Evolutionary conservation across 768 basidiomycete species (phyloP), one percentile per base, ranked within the genome.

Genomic region (Tricholoma furcatifolium): DNA sequence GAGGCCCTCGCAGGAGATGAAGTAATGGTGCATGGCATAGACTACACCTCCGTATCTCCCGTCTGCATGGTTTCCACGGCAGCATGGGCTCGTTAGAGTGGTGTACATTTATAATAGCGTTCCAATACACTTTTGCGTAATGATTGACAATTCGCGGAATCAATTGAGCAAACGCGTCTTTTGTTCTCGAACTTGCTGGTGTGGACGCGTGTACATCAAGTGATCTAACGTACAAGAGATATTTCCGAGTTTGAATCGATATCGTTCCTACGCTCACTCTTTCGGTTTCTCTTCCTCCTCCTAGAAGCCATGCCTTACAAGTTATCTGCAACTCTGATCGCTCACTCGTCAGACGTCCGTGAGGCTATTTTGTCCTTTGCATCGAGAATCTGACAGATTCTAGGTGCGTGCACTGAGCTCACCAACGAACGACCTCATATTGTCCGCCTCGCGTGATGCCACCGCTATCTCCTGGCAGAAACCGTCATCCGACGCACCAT

Each of bases 401-500:
- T 65, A 96, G 92, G 93, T 96, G 59, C 87, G 93, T 64, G 88
- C 84, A 32, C 75, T 98, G 56, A 81, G 73, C 48, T 84, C 91
- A 40, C 91, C 93, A 32, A 82, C 83, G 24, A 75, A 90, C 68
- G 75, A 84, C 60, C 78, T 93, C 57, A 74, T 98, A 58, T 77
- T 98, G 56, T 97, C 94, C 18, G 90, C 88, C 55, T 97, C 95
- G 42, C 84, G 95, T 65, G 95, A 98, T 77, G 76, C 89, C 14
- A 91, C 93, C 38, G 90, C 93, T 59, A 91, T 95, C 66, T 76
- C 85, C 27, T 98, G 95, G 96, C 74, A 78, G 50, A 79, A 82
- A 66, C 61, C 76, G 35, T 68, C 79, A 39, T 60, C 74, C 51
- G 67, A 72, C 39, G 68, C 74, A 24, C 62, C 74, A 7, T 91